Conservation (phyloP, 371 early-diverging fungal species). For the Mucor piriformis region DNA sequence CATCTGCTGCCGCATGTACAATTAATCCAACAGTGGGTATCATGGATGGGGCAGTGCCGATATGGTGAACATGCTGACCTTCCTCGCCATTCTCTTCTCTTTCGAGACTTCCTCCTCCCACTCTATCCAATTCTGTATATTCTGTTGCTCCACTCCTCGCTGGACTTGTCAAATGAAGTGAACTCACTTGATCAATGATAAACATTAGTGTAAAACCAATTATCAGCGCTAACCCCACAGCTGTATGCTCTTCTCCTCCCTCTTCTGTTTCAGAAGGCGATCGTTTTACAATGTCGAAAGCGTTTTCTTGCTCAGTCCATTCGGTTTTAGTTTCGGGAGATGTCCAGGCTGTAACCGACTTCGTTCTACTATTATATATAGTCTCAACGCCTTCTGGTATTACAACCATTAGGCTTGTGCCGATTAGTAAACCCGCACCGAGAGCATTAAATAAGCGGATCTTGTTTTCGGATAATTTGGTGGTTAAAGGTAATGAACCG, state of each 20-base stretch:
- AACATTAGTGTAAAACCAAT: constrained; percentile 91
- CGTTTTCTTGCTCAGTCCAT: constrained; percentile 6
- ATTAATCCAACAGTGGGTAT: constrained; percentile 83
- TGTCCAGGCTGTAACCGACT: neutral
- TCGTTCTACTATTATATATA: constrained; percentile 53
- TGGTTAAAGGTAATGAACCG: constrained; percentile 83
- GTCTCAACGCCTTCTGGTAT: constrained; percentile 95
- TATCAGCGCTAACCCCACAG: constrained; percentile 78
- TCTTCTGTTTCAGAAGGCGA: constrained; percentile 7
- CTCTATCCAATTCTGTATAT: constrained; percentile 8
- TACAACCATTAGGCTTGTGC: constrained; percentile 88
- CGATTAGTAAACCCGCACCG: constrained; percentile 90
- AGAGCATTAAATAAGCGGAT: constrained; percentile 78
- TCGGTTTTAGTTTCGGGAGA: neutral
- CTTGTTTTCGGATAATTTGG: constrained; percentile 73
- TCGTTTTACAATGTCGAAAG: neutral
- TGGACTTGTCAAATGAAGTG: constrained; percentile 52
- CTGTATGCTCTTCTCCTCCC: constrained; percentile 53
- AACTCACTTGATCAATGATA: constrained; percentile 76
- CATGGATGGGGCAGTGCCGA: constrained; percentile 28
- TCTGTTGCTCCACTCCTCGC: constrained; percentile 20
- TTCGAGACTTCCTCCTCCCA: constrained; percentile 4
- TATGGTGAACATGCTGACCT: constrained; percentile 15
- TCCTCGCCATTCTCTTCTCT: neutral
- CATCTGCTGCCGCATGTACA: constrained; percentile 95